Evolutionary conservation across 106 monocot species (phyloP).

Genomic region (Platanthera guangdongensis): DNA sequence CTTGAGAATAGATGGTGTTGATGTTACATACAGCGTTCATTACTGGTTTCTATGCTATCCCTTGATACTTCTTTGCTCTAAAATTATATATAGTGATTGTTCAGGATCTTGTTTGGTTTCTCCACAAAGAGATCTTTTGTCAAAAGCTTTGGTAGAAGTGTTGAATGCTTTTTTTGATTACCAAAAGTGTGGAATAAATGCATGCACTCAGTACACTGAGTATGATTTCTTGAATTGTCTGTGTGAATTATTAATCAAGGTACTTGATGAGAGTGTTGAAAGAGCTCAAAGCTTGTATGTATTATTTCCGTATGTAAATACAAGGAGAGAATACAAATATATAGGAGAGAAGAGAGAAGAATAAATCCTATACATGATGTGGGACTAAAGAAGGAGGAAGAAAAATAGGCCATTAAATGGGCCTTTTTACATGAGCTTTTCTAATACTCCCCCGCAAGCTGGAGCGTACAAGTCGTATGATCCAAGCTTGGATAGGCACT

Average conservation of each 20-base stretch:
- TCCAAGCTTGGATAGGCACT: too few relatives aligned
- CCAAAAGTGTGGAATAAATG: slow-evolving; percentile 1
- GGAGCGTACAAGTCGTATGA: too few relatives aligned
- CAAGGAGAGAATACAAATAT: too few relatives aligned
- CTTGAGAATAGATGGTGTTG: slow-evolving; percentile 5
- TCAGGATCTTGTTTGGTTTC: slow-evolving; percentile 13
- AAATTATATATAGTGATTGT: neutral
- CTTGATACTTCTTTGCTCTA: slow-evolving; percentile 7
- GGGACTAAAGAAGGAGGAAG: too few relatives aligned
- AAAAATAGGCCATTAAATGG: too few relatives aligned
- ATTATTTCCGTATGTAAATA: too few relatives aligned
- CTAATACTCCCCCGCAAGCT: too few relatives aligned
- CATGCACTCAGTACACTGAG: neutral
- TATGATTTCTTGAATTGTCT: slow-evolving; percentile 21
- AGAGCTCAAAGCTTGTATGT: too few relatives aligned
- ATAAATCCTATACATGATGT: too few relatives aligned
- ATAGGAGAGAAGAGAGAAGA: too few relatives aligned
- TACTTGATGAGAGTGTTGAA: slow-evolving; percentile 32
- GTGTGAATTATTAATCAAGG: slow-evolving; percentile 14
- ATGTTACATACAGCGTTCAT: neutral
- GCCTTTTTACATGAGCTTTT: too few relatives aligned
- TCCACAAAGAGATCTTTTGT: slow-evolving; percentile 9
- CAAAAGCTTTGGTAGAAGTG: slow-evolving; percentile 18
- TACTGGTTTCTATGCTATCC: slow-evolving; percentile 35
- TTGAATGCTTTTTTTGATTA: slow-evolving; percentile 27